These are phyloP conservation scores for Lipomyces starkeyi DNA, from an alignment of 805 yeast species.

Conservation along the genomic window DNA sequence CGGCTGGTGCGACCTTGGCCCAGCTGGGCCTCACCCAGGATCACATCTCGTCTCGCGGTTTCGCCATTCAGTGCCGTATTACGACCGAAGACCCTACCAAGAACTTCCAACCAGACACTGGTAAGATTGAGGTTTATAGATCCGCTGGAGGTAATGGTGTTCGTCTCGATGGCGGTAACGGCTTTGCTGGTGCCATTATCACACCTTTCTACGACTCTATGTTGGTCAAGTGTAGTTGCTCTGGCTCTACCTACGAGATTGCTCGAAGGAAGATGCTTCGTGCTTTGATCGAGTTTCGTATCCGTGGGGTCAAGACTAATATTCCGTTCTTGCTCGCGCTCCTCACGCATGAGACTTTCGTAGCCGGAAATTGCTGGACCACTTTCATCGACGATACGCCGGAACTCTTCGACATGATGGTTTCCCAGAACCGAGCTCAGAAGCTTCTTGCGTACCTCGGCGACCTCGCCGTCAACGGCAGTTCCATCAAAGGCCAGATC, in stretches of 20 bases:
- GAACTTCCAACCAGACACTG: conserved; percentile 98
- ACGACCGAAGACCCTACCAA: conserved; percentile 97
- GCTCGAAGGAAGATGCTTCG: conserved; percentile 98
- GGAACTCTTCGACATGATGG: conserved; percentile 88
- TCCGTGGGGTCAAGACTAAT: conserved; percentile 98
- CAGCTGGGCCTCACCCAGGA: conserved; percentile 94
- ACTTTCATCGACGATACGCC: conserved; percentile 99
- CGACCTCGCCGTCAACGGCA: conserved; percentile 93
- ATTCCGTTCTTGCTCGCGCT: conserved; percentile 93
- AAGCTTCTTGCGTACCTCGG: conserved; percentile 89
- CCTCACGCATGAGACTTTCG: conserved; percentile 87
- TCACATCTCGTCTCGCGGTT: conserved; percentile 93
- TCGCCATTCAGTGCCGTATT: conserved; percentile 98
- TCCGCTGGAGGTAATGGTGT: conserved; percentile 99
- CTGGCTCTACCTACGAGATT: conserved; percentile 97
- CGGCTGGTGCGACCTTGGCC: conserved; percentile 94
- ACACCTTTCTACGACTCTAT: conserved; percentile 97
- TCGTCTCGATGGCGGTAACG: conserved; percentile 98
- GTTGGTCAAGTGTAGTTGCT: conserved; percentile 96
- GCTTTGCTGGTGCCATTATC: conserved; percentile 94
- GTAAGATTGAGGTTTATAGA: conserved; percentile 96
- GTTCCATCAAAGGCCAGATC: conserved; percentile 92
- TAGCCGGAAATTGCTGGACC: conserved; percentile 92
- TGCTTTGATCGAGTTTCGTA: conserved; percentile 95
- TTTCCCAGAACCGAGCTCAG: conserved; percentile 96